phyloP scores from a whole-genome alignment of 805 yeast species.

The Nakazawaea molendinolei region DNA sequence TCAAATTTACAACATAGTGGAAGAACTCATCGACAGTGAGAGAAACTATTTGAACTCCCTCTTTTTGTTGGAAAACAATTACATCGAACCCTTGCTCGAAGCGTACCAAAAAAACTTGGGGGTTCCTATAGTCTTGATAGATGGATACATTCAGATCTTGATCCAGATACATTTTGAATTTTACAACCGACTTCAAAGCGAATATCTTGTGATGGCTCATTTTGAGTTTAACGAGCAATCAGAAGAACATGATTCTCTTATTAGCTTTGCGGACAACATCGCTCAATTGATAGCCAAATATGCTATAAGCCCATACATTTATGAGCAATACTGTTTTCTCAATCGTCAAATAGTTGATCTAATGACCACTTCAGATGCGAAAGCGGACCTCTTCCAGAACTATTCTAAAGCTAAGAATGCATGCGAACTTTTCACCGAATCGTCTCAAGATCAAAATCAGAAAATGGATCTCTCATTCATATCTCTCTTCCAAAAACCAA shows the following conservation, averaged over 20 bases:
- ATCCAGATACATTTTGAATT: conserved; percentile 25
- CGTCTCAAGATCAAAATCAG: conserved; percentile 30
- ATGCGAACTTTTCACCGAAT: conserved; percentile 31
- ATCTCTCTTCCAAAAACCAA: conserved; percentile 49
- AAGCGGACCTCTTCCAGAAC: conserved; percentile 7
- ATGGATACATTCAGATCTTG: conserved; percentile 23
- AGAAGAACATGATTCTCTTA: too few relatives aligned
- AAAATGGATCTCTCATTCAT: conserved; percentile 43
- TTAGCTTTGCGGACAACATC: conserved; percentile 11
- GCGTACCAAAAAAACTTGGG: conserved; percentile 17
- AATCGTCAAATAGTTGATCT: conserved; percentile 27
- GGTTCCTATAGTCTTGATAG: conserved; percentile 28
- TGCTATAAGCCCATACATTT: conserved; percentile 22
- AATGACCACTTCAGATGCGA: conserved; percentile 22
- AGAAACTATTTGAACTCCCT: conserved; percentile 38
- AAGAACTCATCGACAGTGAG: conserved; percentile 46
- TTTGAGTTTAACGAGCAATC: too few relatives aligned
- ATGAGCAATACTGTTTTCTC: conserved; percentile 28
- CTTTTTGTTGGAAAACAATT: conserved; percentile 34
- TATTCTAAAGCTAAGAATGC: conserved; percentile 19
- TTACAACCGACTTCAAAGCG: conserved; percentile 22
- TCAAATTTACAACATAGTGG: conserved; percentile 24
- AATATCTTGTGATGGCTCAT: too few relatives aligned
- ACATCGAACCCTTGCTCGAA: conserved; percentile 31
- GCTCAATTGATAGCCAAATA: conserved; percentile 17